Evolutionary conservation across 2,329 filamentous ascomycete genomes (phyloP).

Genomic region (Nigrospora osmanthi): DNA sequence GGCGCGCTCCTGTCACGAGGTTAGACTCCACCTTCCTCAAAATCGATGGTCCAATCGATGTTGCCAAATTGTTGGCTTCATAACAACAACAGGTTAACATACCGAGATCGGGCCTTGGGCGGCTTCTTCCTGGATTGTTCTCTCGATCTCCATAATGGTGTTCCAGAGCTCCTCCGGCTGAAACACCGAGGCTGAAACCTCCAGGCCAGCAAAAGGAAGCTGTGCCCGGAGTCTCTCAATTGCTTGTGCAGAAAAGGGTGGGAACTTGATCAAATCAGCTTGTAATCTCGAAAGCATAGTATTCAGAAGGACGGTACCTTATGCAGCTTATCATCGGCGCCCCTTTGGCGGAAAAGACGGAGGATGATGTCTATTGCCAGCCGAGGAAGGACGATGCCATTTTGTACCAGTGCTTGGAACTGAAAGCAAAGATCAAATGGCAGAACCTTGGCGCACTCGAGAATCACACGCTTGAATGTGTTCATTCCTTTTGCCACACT

Average conservation of each 20-base stretch:
- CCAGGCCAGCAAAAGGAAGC: conserved; percentile 47
- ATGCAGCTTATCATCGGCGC: background rate
- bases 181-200: conserved; percentile 34
- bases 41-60: background rate
- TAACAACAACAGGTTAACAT: background rate
- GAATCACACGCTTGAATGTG: conserved; percentile 23
- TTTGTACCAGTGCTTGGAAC: conserved; percentile 53
- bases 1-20: conserved; percentile 11
- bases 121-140: conserved; percentile 19
- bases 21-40: background rate
- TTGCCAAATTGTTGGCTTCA: background rate
- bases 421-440: conserved; percentile 54
- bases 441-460: conserved; percentile 21
- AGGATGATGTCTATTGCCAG: conserved; percentile 39
- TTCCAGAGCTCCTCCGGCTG: conserved; percentile 16
- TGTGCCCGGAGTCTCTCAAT: conserved; percentile 42
- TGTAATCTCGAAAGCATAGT: conserved; percentile 5
- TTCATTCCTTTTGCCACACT: conserved; percentile 15
- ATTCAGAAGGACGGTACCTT: background rate
- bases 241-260: conserved; percentile 41
- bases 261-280: conserved; percentile 12
- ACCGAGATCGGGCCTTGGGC: conserved; percentile 12
- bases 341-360: conserved; percentile 26
- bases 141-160: conserved; percentile 33
- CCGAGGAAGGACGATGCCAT: conserved; percentile 52